Conservation (phyloP, 2,329 filamentous ascomycete species). For the Aulographum hederae region DNA sequence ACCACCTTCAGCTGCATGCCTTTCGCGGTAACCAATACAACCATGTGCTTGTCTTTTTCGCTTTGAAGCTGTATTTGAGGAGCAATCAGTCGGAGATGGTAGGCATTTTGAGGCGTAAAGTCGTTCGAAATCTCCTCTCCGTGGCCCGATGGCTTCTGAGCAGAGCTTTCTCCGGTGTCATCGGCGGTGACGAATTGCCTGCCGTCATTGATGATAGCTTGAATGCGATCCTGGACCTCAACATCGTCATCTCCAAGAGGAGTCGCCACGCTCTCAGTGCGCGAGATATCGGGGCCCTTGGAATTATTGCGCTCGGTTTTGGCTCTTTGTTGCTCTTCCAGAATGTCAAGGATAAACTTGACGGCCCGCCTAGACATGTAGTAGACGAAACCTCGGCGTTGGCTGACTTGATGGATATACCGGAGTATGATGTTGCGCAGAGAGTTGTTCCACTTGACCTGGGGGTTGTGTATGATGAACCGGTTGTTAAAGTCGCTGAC, state of each 20-base stretch:
- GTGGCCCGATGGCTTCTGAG: conserved; percentile 21
- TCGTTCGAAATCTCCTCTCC: conserved; percentile 67
- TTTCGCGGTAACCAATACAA: conserved; percentile 91
- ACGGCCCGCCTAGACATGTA: conserved; percentile 91
- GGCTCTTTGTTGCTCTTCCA: conserved; percentile 76
- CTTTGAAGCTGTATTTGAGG: conserved; percentile 97
- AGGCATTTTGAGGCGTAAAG: conserved; percentile 81
- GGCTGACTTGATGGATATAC: conserved; percentile 94
- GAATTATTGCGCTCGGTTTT: conserved; percentile 23
- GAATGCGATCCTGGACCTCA: conserved; percentile 68
- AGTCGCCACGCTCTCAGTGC: conserved; percentile 13
- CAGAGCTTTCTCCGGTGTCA: conserved; percentile 27
- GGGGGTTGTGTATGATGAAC: conserved; percentile 94
- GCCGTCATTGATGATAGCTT: conserved; percentile 68
- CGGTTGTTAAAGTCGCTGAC: conserved; percentile 94
- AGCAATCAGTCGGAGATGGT: conserved; percentile 85
- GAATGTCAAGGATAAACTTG: conserved; percentile 95
- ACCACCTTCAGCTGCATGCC: conserved; percentile 97
- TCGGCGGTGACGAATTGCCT: conserved; percentile 65
- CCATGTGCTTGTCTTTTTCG: conserved; percentile 92
- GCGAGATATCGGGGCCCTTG: conserved; percentile 7
- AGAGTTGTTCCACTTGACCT: conserved; percentile 96
- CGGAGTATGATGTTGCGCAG: conserved; percentile 89
- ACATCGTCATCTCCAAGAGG: conserved; percentile 38
- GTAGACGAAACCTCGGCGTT: conserved; percentile 89